These are phyloP conservation scores for Xerocomus minutiporus DNA, from an alignment of 1,284 basidiomycete species.

Conservation along the genomic window DNA sequence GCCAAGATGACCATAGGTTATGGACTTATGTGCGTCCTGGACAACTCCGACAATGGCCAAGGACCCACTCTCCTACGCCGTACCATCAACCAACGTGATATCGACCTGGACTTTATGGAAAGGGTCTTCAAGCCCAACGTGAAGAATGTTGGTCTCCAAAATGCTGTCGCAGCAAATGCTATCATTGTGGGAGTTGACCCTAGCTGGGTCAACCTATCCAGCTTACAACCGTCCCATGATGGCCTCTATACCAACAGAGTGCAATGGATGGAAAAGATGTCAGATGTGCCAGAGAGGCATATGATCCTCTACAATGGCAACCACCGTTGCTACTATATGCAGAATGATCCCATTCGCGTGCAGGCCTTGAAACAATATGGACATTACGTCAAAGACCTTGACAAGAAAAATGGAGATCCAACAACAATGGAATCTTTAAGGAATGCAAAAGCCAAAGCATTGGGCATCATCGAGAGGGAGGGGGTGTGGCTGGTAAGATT, in stretches of 20 bases:
- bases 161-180: not conserved
- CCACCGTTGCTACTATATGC: not conserved
- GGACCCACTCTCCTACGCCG: not conserved
- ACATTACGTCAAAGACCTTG: not conserved
- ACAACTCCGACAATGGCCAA: not conserved
- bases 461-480: not conserved
- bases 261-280: not conserved
- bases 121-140: not conserved
- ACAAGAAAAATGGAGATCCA: not conserved
- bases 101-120: not conserved
- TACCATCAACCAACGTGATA: not conserved
- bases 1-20: not conserved
- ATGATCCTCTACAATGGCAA: not conserved
- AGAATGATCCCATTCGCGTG: not conserved
- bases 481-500: not conserved
- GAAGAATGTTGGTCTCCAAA: not conserved
- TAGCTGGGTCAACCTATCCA: not conserved
- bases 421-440: too few relatives aligned
- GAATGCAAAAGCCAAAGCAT: too few relatives aligned
- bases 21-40: not conserved
- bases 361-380: not conserved
- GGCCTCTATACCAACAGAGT: not conserved
- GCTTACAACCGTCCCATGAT: not conserved
- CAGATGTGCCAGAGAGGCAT: not conserved
- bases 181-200: not conserved